Conservation (phyloP, 441 rosid genomes). For the Gossypium schwendimanii region DNA sequence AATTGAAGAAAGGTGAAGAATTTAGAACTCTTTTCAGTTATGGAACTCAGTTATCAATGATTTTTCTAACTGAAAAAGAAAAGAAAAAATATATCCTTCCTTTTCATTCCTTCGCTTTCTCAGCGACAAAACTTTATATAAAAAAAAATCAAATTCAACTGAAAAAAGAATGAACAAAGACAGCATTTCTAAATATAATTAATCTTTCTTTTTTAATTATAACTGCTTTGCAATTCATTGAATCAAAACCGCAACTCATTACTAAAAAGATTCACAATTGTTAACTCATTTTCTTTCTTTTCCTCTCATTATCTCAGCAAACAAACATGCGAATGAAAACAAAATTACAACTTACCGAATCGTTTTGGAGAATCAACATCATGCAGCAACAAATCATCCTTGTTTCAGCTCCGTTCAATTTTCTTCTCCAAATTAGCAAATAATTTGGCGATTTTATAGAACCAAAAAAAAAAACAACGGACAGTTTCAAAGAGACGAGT, state of each 20-base stretch:
- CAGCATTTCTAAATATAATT: neutral
- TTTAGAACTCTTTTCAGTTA: neutral
- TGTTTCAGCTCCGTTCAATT: neutral
- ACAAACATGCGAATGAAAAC: neutral
- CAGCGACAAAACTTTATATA: neutral
- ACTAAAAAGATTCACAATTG: neutral
- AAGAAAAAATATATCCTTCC: neutral
- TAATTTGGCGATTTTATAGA: neutral
- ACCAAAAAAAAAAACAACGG: neutral
- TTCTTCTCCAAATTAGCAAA: neutral
- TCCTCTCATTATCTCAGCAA: constrained; percentile 3
- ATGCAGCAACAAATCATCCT: neutral
- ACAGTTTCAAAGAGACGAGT: neutral
- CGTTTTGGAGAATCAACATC: neutral
- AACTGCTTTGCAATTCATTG: neutral
- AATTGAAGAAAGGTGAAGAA: neutral
- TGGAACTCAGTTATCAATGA: neutral
- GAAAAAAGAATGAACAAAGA: neutral
- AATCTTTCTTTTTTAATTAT: neutral
- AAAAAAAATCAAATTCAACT: neutral
- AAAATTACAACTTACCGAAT: neutral
- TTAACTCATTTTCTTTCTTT: neutral
- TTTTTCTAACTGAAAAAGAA: neutral
- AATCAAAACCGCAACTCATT: neutral
- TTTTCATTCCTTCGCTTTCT: neutral